A percentile compares a stretch with the other conserved stretches of the same genome.
Conservation (phyloP, 73 alveolate species). For the Breviolum minutum region DNA sequence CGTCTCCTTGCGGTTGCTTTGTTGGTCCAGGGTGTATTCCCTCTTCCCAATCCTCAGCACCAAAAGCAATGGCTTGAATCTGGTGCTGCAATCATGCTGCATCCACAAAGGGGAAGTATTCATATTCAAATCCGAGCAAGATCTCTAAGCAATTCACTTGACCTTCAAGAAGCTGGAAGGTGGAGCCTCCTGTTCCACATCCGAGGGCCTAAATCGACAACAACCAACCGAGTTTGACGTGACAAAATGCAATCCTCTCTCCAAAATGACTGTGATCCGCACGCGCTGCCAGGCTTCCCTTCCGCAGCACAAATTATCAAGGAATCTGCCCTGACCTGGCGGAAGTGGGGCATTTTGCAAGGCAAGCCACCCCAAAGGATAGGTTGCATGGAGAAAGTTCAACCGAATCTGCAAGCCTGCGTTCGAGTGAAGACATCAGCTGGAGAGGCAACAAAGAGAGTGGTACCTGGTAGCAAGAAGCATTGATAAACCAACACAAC, state of each 20-base stretch:
- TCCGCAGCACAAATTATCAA: constrained; percentile 30
- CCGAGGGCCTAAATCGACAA: constrained; percentile 29
- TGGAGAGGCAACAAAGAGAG: constrained; percentile 27
- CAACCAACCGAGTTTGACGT: neutral
- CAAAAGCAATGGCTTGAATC: too few species aligned
- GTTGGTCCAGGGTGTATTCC: constrained; percentile 45
- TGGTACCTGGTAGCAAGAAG: neutral
- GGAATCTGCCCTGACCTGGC: constrained; percentile 10
- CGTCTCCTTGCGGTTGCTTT: constrained; percentile 18
- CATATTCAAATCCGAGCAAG: neutral
- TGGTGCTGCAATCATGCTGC: too few species aligned
- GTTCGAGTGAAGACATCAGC: neutral
- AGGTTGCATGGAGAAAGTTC: neutral
- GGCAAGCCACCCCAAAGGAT: neutral
- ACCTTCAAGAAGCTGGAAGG: constrained; percentile 23
- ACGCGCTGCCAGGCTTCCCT: constrained; percentile 6
- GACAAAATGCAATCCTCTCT: neutral
- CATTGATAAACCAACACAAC: neutral
- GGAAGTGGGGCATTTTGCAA: neutral
- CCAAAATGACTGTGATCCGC: neutral
- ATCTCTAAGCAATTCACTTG: neutral
- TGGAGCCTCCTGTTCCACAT: constrained; percentile 11
- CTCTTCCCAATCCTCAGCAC: constrained; percentile 8
- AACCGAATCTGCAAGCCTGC: neutral
- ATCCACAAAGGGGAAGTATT: neutral